A percentile compares a stretch with the other conserved stretches of the same genome.
Evolutionary conservation across 805 yeast genomes (phyloP).

Genomic region (Ogataea paraovalis): DNA sequence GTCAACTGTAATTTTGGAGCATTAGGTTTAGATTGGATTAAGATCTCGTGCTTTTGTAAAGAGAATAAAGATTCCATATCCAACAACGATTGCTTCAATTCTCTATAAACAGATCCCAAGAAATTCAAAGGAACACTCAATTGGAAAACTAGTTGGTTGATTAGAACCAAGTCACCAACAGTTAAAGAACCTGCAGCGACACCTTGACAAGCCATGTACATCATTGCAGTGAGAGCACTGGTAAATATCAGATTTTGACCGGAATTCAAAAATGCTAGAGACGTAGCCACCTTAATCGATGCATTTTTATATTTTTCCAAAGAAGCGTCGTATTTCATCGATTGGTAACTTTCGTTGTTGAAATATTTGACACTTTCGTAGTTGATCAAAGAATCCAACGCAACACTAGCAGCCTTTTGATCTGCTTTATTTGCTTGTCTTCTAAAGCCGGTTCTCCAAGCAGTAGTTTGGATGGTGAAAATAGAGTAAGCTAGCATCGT

Average conservation of each 20-base stretch:
- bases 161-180: slow-evolving; percentile 92
- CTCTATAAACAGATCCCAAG: slow-evolving; percentile 92
- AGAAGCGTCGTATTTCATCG: slow-evolving; percentile 73
- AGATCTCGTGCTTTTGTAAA: slow-evolving; percentile 69
- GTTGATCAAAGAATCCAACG: slow-evolving; percentile 88
- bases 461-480: slow-evolving; percentile 87
- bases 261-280: slow-evolving; percentile 70
- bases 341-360: slow-evolving; percentile 82
- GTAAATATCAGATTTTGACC: slow-evolving; percentile 83
- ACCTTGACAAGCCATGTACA: slow-evolving; percentile 97
- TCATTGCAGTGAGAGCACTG: slow-evolving; percentile 88
- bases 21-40: slow-evolving; percentile 55
- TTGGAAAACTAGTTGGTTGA: slow-evolving; percentile 95
- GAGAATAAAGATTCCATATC: slow-evolving; percentile 96
- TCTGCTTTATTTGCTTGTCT: slow-evolving; percentile 89
- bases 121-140: slow-evolving; percentile 92
- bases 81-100: slow-evolving; percentile 82
- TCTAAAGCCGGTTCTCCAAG: slow-evolving; percentile 94
- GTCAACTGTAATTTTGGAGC: slow-evolving; percentile 59
- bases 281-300: slow-evolving; percentile 77
- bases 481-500: slow-evolving; percentile 88
- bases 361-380: slow-evolving; percentile 93
- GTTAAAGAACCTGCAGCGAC: slow-evolving; percentile 78
- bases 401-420: slow-evolving; percentile 91
- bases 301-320: slow-evolving; percentile 70